Conservation (phyloP, 2,329 filamentous ascomycete species). For the Botrytis tulipae region DNA sequence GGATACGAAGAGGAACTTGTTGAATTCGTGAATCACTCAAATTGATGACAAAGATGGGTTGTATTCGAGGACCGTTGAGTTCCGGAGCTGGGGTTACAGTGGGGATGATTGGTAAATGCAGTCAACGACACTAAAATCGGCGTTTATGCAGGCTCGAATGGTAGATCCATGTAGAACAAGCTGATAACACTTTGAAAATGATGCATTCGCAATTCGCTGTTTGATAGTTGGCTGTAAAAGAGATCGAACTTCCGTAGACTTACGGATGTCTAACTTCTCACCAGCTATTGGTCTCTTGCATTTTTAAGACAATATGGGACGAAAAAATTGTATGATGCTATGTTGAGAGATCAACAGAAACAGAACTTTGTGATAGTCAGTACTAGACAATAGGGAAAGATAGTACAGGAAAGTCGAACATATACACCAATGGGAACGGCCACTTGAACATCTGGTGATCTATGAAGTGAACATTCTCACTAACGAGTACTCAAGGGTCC, state of each 20-base stretch:
- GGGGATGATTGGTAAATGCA: neutral
- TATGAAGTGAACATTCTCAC: neutral
- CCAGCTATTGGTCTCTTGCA: neutral
- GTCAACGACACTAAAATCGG: constrained; percentile 11
- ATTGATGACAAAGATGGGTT: neutral
- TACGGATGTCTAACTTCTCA: neutral
- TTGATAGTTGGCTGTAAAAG: neutral
- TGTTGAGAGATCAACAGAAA: neutral
- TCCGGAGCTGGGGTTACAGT: neutral
- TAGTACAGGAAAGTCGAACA: neutral
- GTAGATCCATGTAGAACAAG: neutral
- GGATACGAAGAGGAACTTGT: neutral
- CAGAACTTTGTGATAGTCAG: neutral
- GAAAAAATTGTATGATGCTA: neutral
- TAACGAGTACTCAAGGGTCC: neutral
- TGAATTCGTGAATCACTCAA: neutral
- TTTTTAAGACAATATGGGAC: too few species aligned
- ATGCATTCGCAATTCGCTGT: neutral
- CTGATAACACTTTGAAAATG: neutral
- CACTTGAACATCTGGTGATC: neutral
- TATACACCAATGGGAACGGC: neutral
- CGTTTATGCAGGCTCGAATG: constrained; percentile 11
- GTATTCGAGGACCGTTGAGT: neutral
- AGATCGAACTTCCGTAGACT: neutral
- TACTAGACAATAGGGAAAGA: neutral